These are phyloP conservation scores for Taiozyma sp. DNA, from an alignment of 1,139 yeast species.

Conservation along the genomic window DNA sequence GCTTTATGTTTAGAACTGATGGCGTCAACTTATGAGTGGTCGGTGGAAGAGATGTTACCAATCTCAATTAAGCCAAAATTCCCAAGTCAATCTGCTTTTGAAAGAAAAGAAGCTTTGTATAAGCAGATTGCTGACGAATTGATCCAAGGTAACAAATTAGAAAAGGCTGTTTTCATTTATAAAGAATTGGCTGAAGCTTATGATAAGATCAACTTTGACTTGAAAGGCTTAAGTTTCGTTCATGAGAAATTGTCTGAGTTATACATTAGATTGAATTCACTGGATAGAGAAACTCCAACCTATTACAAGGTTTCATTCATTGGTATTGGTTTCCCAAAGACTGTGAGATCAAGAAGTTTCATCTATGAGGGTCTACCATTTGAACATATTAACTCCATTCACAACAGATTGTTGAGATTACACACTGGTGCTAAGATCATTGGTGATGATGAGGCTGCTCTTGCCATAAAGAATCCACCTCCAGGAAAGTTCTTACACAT, in stretches of 20 bases:
- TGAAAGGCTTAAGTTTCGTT: conserved; percentile 70
- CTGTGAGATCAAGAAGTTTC: conserved; percentile 71
- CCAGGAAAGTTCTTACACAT: conserved; percentile 76
- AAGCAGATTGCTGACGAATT: conserved; percentile 72
- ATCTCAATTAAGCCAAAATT: conserved; percentile 62
- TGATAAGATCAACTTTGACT: conserved; percentile 68
- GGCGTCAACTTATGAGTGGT: conserved; percentile 79
- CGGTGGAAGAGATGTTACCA: conserved; percentile 52
- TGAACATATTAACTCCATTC: conserved; percentile 83
- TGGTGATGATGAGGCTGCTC: conserved; percentile 59
- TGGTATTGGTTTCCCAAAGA: conserved; percentile 81
- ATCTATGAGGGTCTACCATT: conserved; percentile 86
- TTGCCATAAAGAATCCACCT: conserved; percentile 43
- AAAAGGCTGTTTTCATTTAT: conserved; percentile 72
- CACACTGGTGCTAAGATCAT: conserved; percentile 84
- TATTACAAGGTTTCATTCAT: conserved; percentile 77
- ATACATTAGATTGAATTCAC: conserved; percentile 62
- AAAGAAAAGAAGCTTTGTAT: conserved; percentile 70
- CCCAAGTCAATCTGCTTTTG: conserved; percentile 78
- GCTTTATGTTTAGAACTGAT: conserved; percentile 76
- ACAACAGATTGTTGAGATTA: conserved; percentile 65
- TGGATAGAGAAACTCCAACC: conserved; percentile 73
- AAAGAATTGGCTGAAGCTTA: conserved; percentile 77
- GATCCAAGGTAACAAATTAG: conserved; percentile 67
- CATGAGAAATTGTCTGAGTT: conserved; percentile 66